Evolutionary conservation across 148 eudicot species (phyloP).

Genomic region (Heliosperma pusillum): DNA sequence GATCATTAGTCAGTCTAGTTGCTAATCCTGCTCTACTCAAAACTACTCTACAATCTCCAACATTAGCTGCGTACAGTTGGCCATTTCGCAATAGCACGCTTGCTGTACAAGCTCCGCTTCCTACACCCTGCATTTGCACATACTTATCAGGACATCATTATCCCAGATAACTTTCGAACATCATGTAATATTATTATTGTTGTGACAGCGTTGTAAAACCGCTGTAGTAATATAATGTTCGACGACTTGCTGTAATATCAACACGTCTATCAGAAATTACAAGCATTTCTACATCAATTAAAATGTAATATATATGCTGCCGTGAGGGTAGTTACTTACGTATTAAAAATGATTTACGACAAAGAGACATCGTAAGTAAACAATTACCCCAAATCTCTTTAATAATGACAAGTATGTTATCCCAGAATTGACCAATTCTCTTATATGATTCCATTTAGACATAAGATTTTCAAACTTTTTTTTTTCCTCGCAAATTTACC

Average conservation of each 20-base stretch:
- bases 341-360: background rate
- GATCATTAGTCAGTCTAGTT: constrained; percentile 44
- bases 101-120: constrained; percentile 58
- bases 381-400: background rate
- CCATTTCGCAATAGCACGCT: constrained; percentile 49
- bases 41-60: constrained; percentile 68
- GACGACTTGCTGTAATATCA: background rate
- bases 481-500: constrained; percentile 21
- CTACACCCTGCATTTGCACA: constrained; percentile 28
- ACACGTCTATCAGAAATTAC: background rate
- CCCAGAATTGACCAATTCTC: background rate
- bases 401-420: background rate
- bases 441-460: background rate
- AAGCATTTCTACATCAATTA: background rate
- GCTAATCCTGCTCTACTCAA: constrained; percentile 48
- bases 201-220: background rate
- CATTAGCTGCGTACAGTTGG: constrained; percentile 43
- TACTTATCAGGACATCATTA: background rate
- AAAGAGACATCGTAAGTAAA: background rate
- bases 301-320: background rate
- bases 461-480: background rate
- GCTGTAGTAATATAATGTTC: too few relatives aligned
- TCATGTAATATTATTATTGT: background rate
- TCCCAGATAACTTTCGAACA: background rate
- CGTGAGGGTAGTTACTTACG: background rate